phyloP scores from a whole-genome alignment of 1,139 yeast genomes.

The Geotrichum restrictum region DNA sequence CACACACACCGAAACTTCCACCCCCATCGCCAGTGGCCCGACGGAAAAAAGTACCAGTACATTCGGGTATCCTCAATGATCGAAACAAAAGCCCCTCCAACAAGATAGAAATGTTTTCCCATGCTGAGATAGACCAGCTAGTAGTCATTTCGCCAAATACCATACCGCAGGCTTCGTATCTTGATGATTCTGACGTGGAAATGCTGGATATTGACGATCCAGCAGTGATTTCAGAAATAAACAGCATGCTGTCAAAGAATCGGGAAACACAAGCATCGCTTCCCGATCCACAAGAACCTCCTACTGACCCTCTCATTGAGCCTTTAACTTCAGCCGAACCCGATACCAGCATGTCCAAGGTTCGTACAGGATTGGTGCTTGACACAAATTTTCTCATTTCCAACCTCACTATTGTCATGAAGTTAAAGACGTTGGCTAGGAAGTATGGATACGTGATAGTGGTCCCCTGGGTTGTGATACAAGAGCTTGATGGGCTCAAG shows the following conservation, averaged over 20 bases:
- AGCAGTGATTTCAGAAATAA: background rate
- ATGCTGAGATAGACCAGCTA: no score
- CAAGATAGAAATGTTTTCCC: no score
- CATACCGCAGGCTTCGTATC: no score
- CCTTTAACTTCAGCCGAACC: background rate
- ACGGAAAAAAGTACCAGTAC: no score
- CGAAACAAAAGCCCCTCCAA: no score
- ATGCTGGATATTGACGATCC: slow-evolving; percentile 14
- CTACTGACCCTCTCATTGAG: background rate
- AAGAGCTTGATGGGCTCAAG: slow-evolving; percentile 79
- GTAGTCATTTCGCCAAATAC: no score
- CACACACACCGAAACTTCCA: no score
- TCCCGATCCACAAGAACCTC: background rate
- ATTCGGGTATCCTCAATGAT: no score
- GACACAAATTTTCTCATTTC: slow-evolving; percentile 27
- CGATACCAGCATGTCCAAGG: background rate
- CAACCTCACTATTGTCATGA: slow-evolving; percentile 21
- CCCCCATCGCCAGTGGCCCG: no score
- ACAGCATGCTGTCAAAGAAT: background rate
- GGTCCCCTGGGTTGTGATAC: slow-evolving; percentile 65
- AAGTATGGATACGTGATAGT: slow-evolving; percentile 51
- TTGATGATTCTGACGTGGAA: slow-evolving; percentile 1
- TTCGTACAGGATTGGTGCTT: slow-evolving; percentile 19
- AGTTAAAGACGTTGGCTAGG: slow-evolving; percentile 31
- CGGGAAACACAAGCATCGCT: background rate